phyloP scores from a whole-genome alignment of 441 rosid genomes.

The Aleurites moluccanus region DNA sequence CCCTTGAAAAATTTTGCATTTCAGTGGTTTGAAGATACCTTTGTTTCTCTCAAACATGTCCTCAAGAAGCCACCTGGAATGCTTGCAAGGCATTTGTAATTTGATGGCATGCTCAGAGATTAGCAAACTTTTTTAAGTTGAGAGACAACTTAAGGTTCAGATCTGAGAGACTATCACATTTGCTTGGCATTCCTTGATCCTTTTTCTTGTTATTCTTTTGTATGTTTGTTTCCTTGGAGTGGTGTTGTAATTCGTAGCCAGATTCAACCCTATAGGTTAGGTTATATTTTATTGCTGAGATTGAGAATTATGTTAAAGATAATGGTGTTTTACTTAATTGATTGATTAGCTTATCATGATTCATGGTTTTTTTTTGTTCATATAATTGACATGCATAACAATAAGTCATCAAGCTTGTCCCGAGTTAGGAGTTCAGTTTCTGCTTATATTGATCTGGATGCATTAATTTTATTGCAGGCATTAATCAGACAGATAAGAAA shows the following conservation, averaged over 20 bases:
- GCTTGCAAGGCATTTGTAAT: constrained; percentile 13
- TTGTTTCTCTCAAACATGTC: constrained; percentile 11
- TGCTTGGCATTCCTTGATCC: constrained; percentile 9
- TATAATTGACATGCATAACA: not conserved
- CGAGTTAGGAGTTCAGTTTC: not conserved
- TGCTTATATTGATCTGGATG: not conserved
- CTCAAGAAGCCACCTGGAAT: constrained; percentile 1
- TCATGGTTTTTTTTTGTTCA: not conserved
- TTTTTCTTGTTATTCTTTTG: constrained; percentile 23
- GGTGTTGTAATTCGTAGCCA: constrained; percentile 21
- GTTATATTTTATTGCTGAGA: constrained; percentile 20
- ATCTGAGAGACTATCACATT: constrained; percentile 1
- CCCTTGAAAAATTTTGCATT: constrained; percentile 10
- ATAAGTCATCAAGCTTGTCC: constrained; percentile 1
- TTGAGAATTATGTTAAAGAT: constrained; percentile 26
- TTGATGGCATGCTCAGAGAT: constrained; percentile 12
- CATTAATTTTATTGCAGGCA: not conserved
- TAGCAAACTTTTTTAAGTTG: constrained; percentile 11
- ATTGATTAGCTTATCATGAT: not conserved
- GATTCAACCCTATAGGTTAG: constrained; percentile 25
- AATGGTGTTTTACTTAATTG: constrained; percentile 13
- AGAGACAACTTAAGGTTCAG: constrained; percentile 16
- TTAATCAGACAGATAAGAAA: too few relatives aligned
- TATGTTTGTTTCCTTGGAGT: constrained; percentile 19
- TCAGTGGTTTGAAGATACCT: constrained; percentile 24